Percentiles rank a stretch among this genome's conserved stretches.
phyloP scores from a whole-genome alignment of 1,139 yeast species.

The Taphrina deformans region DNA sequence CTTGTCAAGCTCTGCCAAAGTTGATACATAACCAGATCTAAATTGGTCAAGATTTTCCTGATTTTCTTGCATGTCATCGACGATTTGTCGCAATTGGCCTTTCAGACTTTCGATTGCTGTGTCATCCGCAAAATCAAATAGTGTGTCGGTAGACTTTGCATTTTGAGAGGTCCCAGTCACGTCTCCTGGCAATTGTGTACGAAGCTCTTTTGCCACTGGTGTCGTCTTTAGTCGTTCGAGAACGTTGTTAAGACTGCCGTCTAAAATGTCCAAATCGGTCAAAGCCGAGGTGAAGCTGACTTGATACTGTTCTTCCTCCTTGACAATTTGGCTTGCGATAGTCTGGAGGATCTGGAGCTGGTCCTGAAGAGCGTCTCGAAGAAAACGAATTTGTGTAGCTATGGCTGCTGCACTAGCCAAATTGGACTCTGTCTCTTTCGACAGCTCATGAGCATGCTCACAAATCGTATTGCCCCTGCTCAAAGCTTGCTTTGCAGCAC shows the following conservation, averaged over 20 bases:
- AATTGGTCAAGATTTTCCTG: slow-evolving; percentile 13
- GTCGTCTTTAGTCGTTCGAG: slow-evolving; percentile 12
- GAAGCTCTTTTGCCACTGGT: background rate
- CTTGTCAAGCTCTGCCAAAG: slow-evolving; percentile 3
- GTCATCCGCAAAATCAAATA: slow-evolving; percentile 27
- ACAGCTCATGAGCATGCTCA: slow-evolving; percentile 8
- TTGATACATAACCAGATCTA: background rate
- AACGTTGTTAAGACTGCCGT: slow-evolving; percentile 12
- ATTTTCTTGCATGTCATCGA: slow-evolving; percentile 23
- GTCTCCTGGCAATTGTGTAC: background rate
- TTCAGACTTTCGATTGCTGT: slow-evolving; percentile 20
- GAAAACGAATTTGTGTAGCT: background rate
- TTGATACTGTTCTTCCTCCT: slow-evolving; percentile 6
- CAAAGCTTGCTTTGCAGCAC: slow-evolving; percentile 27
- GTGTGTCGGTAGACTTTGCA: background rate
- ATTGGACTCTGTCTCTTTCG: slow-evolving; percentile 1
- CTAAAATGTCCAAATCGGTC: slow-evolving; percentile 13
- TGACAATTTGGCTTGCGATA: background rate
- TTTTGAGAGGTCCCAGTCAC: background rate
- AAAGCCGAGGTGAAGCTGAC: background rate
- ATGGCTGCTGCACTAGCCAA: background rate
- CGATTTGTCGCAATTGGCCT: slow-evolving; percentile 17
- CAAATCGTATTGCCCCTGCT: slow-evolving; percentile 9
- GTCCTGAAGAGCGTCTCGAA: slow-evolving; percentile 8
- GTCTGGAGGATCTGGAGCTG: slow-evolving; percentile 11